Evolutionary conservation across 2,329 filamentous ascomycete species (phyloP), one percentile per base, ranked within the genome.

Genomic region (Curvularia hawaiiensis): DNA sequence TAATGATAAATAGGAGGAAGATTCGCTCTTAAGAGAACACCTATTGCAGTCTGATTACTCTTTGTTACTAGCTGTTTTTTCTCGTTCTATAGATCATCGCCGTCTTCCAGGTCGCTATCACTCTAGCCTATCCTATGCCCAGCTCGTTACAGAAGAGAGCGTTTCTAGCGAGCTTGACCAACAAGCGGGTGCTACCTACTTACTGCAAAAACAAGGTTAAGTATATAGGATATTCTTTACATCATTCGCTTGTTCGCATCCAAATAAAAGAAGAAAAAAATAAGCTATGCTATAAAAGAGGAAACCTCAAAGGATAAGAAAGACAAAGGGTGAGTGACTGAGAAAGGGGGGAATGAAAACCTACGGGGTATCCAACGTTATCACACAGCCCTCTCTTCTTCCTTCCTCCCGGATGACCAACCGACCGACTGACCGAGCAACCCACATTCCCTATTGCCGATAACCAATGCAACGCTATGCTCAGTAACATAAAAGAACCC

Each of bases 1-100:
- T 26, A 26, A 4, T 26, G 26, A 26, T 26, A 26, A 26, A 26
- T 7, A 26, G 26, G 26, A 26, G 26, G 26, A 7, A 26, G 26
- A 26, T 26, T 7, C 26, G 26, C 26, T 26, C 26, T 26, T 7
- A 26, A 26, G 26, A 26, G 7, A 26, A 26, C 7, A 26, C 26
- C 26, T 26, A 7, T 7, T 26, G 26, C 26, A 26, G 26, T 26
- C 26, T 7, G 26, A 26, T 26, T 26, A 26, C 26, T 26, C 26
- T 26, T 26, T 7, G 7, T 26, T 26, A 26, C 26, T 26, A 3
- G 26, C 26, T 26, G 26, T 26, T 26, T 7, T 26, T 26, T 26
- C 26, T 26, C 7, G 7, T 26, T 26, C 59, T 60, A 58, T 58
- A n/a, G n/a, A n/a, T n/a, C n/a, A n/a, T n/a, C n/a, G n/a, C n/a